These are phyloP conservation scores for Daedaleopsis sinensis DNA, from an alignment of 768 basidiomycete genomes.

Conservation along the genomic window DNA sequence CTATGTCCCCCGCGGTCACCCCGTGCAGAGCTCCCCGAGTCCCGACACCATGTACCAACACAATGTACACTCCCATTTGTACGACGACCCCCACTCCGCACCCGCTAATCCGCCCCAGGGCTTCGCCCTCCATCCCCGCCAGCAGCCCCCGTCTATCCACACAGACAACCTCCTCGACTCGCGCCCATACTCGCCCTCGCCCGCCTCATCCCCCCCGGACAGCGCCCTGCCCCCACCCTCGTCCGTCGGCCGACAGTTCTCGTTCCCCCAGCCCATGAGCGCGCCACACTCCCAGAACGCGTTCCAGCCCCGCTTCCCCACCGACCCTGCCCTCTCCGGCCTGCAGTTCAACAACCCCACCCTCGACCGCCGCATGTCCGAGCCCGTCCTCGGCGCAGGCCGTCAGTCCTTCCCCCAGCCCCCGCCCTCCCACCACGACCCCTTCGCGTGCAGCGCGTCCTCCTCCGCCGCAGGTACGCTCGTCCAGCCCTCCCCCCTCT, in stretches of 20 bases:
- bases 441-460: slow-evolving; percentile 13
- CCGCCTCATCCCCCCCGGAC: slow-evolving; percentile 21
- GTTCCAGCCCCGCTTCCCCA: slow-evolving; percentile 13
- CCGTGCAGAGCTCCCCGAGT: slow-evolving; percentile 13
- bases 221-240: slow-evolving; percentile 6
- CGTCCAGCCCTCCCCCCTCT: slow-evolving; percentile 17
- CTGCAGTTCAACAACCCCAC: slow-evolving; percentile 27
- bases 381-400: slow-evolving; percentile 45
- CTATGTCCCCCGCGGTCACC: slow-evolving; percentile 26
- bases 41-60: slow-evolving; percentile 21
- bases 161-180: slow-evolving; percentile 17
- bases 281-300: slow-evolving; percentile 24
- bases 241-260: slow-evolving; percentile 15
- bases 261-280: slow-evolving; percentile 23
- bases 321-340: slow-evolving; percentile 7
- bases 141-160: slow-evolving; percentile 21
- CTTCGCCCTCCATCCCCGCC: slow-evolving; percentile 17
- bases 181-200: slow-evolving; percentile 22
- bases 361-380: slow-evolving; percentile 71
- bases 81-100: slow-evolving; percentile 5
- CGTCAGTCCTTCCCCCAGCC: slow-evolving; percentile 19
- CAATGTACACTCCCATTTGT: slow-evolving; percentile 4
- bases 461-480: slow-evolving; percentile 6
- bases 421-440: slow-evolving; percentile 11
- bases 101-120: slow-evolving; percentile 4